These are phyloP conservation scores for Psilocybe tampanensis DNA, from an alignment of 768 basidiomycete genomes.

Conservation along the genomic window DNA sequence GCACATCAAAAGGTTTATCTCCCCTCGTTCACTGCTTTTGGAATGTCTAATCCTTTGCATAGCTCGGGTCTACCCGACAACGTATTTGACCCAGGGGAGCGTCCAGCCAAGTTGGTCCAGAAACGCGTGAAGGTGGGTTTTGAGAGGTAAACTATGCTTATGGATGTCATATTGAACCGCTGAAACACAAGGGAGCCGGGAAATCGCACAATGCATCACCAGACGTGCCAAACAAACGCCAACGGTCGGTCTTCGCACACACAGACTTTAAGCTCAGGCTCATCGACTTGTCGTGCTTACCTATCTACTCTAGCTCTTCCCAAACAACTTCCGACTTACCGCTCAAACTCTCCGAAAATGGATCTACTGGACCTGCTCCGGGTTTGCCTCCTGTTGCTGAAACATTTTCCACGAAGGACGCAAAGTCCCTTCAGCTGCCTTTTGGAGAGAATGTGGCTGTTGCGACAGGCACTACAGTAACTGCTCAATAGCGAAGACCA, in stretches of 20 bases:
- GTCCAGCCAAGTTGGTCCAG: constrained; percentile 66
- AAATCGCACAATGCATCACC: constrained; percentile 65
- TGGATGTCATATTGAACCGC: constrained; percentile 15
- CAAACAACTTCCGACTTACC: constrained; percentile 37
- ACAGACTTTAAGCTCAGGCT: constrained; percentile 19
- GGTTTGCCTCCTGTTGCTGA: constrained; percentile 33
- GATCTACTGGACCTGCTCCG: constrained; percentile 30
- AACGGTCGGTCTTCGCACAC: constrained; percentile 62
- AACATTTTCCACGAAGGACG: constrained; percentile 42
- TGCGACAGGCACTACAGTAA: constrained; percentile 45
- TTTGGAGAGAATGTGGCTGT: constrained; percentile 64
- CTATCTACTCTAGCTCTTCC: constrained; percentile 45
- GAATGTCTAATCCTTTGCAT: constrained; percentile 3
- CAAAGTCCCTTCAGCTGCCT: constrained; percentile 63
- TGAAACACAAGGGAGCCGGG: constrained; percentile 51
- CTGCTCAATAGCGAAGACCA: constrained; percentile 42
- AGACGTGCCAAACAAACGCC: constrained; percentile 79
- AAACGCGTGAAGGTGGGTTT: constrained; percentile 73
- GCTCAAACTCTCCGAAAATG: constrained; percentile 44
- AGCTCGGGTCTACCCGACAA: constrained; percentile 81
- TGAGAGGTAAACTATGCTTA: constrained; percentile 6
- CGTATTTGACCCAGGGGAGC: constrained; percentile 81
- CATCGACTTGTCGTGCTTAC: constrained; percentile 27
- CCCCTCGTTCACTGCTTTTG: neutral
- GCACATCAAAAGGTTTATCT: constrained; percentile 82